A percentile compares a stretch with the other conserved stretches of the same genome.
These are phyloP conservation scores for Fusarium sterilihyphosum DNA, from an alignment of 2,329 filamentous ascomycete genomes.

Conservation along the genomic window DNA sequence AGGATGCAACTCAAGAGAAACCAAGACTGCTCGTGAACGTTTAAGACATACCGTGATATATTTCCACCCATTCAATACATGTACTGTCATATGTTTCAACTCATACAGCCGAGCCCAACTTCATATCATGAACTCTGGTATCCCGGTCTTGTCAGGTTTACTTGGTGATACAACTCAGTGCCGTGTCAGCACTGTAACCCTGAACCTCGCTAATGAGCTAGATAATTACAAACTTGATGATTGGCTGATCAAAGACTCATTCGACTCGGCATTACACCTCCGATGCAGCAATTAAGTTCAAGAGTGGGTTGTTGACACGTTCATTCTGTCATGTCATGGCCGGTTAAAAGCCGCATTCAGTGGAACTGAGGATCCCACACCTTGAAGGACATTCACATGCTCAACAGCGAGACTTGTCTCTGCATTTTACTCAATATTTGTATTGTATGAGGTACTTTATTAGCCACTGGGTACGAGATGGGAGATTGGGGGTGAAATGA, in stretches of 20 bases:
- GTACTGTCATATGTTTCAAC: neutral
- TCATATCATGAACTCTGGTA: neutral
- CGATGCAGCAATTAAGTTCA: constrained; percentile 7
- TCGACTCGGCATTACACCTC: constrained; percentile 5
- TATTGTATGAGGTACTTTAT: neutral
- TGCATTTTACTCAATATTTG: neutral
- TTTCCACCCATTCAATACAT: neutral
- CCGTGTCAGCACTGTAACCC: constrained; percentile 1
- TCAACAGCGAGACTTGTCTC: neutral
- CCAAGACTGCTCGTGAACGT: neutral
- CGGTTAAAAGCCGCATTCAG: constrained; percentile 35
- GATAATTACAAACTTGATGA: constrained; percentile 16
- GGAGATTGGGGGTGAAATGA: neutral
- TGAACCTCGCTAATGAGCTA: neutral
- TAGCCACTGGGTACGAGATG: too few relatives aligned
- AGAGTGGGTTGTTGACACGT: neutral
- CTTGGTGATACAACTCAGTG: neutral
- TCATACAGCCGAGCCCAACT: neutral
- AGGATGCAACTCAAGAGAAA: neutral
- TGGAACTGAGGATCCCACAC: constrained; percentile 15
- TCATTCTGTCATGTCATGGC: constrained; percentile 19
- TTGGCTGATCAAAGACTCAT: constrained; percentile 10
- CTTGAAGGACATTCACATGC: constrained; percentile 5
- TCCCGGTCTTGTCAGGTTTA: neutral
- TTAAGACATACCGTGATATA: too few relatives aligned